phyloP scores from a whole-genome alignment of 805 yeast species.

The Metschnikowia noctiluminum region DNA sequence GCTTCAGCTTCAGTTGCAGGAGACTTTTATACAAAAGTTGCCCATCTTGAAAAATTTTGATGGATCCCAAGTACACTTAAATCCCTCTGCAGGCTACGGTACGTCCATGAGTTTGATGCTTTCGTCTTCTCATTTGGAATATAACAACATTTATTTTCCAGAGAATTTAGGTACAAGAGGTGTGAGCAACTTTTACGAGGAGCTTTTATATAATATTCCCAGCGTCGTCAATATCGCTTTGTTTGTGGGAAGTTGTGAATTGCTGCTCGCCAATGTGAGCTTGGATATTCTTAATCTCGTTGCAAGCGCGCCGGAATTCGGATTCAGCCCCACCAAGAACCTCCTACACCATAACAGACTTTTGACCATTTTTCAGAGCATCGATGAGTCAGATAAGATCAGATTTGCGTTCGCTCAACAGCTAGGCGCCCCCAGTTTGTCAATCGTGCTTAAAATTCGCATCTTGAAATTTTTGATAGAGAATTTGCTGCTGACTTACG shows the following conservation, averaged over 20 bases:
- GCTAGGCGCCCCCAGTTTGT: conserved; percentile 34
- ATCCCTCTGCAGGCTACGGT: conserved; percentile 21
- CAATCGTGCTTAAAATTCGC: conserved; percentile 49
- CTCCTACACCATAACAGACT: conserved; percentile 55
- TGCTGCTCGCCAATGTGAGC: conserved; percentile 49
- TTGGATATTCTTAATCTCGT: conserved; percentile 52
- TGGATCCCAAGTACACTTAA: conserved; percentile 3
- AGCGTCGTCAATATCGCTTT: conserved; percentile 71
- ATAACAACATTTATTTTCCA: conserved; percentile 38
- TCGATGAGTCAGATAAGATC: conserved; percentile 75
- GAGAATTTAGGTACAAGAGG: conserved; percentile 55
- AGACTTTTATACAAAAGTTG: conserved; percentile 52
- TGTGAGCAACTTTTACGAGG: conserved; percentile 62
- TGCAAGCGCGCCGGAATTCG: conserved; percentile 48
- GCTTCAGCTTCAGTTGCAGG: conserved; percentile 50
- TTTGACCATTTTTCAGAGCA: conserved; percentile 65
- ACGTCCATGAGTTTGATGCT: conserved; percentile 29
- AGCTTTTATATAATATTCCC: conserved; percentile 66
- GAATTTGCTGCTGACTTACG: conserved; percentile 43
- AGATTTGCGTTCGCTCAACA: conserved; percentile 71
- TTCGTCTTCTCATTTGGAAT: conserved; percentile 20
- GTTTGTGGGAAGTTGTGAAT: conserved; percentile 60
- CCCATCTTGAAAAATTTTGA: conserved; percentile 46
- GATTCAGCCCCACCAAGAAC: conserved; percentile 19
- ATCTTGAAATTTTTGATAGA: conserved; percentile 56